Evolutionary conservation across 1,284 basidiomycete genomes (phyloP).

Genomic region (Malassezia sp.): DNA sequence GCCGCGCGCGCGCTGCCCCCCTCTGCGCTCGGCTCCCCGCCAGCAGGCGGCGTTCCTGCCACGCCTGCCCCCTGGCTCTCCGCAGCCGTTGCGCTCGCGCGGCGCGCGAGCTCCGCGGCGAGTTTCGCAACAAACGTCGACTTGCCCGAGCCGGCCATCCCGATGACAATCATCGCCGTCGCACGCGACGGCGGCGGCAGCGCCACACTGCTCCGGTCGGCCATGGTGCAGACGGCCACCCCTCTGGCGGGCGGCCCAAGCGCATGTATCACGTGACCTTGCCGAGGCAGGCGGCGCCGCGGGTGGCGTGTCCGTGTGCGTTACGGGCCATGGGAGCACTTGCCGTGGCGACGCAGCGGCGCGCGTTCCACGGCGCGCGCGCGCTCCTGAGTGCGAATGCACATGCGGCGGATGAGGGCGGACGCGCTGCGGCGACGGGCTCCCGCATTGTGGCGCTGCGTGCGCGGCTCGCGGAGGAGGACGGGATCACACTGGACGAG

Average conservation of each 20-base stretch:
- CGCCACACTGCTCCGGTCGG: no score
- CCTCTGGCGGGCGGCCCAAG: no score
- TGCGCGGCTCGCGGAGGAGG: constrained; percentile 26
- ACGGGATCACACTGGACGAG: constrained; percentile 25
- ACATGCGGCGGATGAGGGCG: no score
- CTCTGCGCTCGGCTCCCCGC: neutral
- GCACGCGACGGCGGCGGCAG: constrained; percentile 35
- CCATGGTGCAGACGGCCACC: no score
- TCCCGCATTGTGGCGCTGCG: constrained; percentile 22
- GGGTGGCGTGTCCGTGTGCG: no score
- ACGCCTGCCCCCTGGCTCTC: no score
- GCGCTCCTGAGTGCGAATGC: neutral
- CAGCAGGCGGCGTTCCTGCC: no score
- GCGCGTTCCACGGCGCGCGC: constrained; percentile 1
- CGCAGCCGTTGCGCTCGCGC: no score
- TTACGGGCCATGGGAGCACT: no score
- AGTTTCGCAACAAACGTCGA: constrained; percentile 72
- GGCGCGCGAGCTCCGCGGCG: constrained; percentile 20
- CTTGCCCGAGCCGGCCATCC: constrained; percentile 90
- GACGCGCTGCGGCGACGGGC: neutral
- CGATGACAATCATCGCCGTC: constrained; percentile 49
- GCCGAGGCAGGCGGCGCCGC: no score
- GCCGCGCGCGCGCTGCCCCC: neutral
- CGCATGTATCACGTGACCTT: no score
- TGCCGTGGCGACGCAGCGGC: neutral